phyloP scores from a whole-genome alignment of 2,329 filamentous ascomycete genomes.

The Bertia moriformis region DNA sequence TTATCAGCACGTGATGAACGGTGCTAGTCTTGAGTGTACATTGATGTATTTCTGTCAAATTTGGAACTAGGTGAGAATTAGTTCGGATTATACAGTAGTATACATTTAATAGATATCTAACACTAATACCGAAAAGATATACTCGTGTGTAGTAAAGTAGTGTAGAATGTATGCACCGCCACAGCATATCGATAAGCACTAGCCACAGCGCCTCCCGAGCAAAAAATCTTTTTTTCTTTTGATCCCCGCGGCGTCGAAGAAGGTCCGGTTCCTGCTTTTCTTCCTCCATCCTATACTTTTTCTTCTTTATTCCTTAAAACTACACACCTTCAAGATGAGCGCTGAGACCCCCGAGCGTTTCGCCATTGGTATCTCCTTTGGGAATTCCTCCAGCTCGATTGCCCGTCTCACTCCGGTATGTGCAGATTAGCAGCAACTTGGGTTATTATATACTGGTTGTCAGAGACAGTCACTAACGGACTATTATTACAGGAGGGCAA shows the following conservation, averaged over 20 bases:
- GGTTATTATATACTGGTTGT: no score
- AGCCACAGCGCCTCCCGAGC: slow-evolving; percentile 1
- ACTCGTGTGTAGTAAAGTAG: no score
- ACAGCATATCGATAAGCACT: slow-evolving; percentile 1
- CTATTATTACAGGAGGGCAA: slow-evolving; percentile 47
- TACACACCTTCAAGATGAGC: background rate
- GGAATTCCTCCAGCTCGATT: slow-evolving; percentile 65
- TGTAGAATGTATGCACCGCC: background rate
- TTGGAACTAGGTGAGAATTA: no score
- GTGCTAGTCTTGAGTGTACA: no score
- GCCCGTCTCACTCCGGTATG: slow-evolving; percentile 36
- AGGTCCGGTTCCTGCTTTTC: background rate
- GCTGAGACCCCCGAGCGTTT: slow-evolving; percentile 11
- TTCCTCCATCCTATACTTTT: slow-evolving; percentile 1
- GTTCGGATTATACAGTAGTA: no score
- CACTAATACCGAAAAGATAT: no score
- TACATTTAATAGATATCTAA: no score
- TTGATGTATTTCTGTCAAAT: no score
- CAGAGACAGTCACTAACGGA: no score
- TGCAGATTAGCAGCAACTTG: no score
- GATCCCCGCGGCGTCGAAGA: background rate
- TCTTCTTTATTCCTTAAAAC: background rate
- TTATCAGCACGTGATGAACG: no score
- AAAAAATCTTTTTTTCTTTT: slow-evolving; percentile 1
- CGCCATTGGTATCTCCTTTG: slow-evolving; percentile 63